Percentiles rank a stretch among this genome's conserved stretches.
phyloP scores from a whole-genome alignment of 805 yeast species.

The Kazachstania africana region DNA sequence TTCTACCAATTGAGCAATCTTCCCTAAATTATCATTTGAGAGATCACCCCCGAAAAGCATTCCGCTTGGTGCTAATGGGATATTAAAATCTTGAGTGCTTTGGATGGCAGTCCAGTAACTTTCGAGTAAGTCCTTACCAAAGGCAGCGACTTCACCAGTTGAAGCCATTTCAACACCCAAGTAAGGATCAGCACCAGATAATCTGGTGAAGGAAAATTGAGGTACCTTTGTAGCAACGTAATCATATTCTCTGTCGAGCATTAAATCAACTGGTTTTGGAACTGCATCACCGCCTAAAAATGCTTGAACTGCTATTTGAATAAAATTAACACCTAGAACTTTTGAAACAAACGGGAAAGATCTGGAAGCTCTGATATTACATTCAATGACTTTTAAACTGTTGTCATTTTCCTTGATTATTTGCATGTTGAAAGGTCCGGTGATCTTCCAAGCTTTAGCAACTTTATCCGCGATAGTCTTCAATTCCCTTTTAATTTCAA shows the following conservation, averaged over 20 bases:
- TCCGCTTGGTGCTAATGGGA: constrained; percentile 86
- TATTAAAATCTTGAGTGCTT: constrained; percentile 91
- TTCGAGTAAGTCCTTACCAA: constrained; percentile 74
- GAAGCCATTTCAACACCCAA: constrained; percentile 99
- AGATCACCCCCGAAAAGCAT: constrained; percentile 91
- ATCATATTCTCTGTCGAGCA: constrained; percentile 52
- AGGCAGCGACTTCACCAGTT: constrained; percentile 97
- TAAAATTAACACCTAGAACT: constrained; percentile 89
- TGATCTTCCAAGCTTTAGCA: constrained; percentile 86
- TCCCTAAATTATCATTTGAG: constrained; percentile 53
- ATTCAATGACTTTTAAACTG: constrained; percentile 88
- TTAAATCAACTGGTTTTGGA: constrained; percentile 73
- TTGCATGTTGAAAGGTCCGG: constrained; percentile 99
- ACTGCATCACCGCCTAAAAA: constrained; percentile 56
- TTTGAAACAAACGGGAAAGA: constrained; percentile 98
- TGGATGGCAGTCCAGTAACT: constrained; percentile 98
- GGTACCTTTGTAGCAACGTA: constrained; percentile 97
- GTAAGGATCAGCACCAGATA: constrained; percentile 99
- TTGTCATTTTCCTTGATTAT: constrained; percentile 67
- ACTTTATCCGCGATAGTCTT: constrained; percentile 88
- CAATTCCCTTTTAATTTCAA: constrained; percentile 54
- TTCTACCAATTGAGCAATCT: constrained; percentile 58
- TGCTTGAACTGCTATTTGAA: constrained; percentile 88
- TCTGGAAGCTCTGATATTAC: constrained; percentile 96
- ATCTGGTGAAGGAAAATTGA: constrained; percentile 94